Base-by-base conservation (phyloP, 331 rosid species). In the Acacia concinna region DNA sequence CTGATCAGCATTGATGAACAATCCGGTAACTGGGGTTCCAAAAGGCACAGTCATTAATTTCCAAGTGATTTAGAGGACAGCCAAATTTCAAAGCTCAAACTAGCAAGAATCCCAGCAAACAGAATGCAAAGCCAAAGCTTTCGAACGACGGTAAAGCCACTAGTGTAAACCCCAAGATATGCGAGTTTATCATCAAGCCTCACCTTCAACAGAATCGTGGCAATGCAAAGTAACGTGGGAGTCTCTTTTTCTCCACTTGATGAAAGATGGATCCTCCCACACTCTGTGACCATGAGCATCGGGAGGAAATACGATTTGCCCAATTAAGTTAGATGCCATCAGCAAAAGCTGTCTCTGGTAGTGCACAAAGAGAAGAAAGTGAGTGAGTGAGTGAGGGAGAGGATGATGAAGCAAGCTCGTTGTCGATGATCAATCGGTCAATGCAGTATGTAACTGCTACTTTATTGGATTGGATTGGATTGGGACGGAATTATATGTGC, bases 211-310 rank as follows among this genome's bases (percentile, higher is more conserved):
- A 30, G 99, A 95, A 13, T 91, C 98, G 78, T 93, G 98, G 86
- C 92, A 95, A 32, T 88, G 98, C 59, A 95, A 83, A 78, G 87
- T 85, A 83, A 91, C 98, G 71, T 93, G 99, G 1, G 97, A 31
- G 49, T 95, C 98, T 71, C 96, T 89, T 88, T 95, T 95, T 57
- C 79, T 89, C 99, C 99, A 95, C 79, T 91, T 90, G 91, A 95
- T 85, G 91, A 95, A 86, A 10, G 93, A 81, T 21, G 84, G 99
- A 81, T 95, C 99, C 82, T 95, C 97, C 99, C 99, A 95, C 18
- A 85, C 90, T 38, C 81, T 92, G 81, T 87, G 78, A 20, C 94
- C 89, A 74, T 76, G 90, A 41, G 15, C 56, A 12, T 86, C 91
- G 0, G 87, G 56, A 13, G 90, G 83, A 54, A 88, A 84, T 10